These are phyloP conservation scores for Asterochloris erici DNA, from an alignment of 139 green algal species.

Conservation along the genomic window DNA sequence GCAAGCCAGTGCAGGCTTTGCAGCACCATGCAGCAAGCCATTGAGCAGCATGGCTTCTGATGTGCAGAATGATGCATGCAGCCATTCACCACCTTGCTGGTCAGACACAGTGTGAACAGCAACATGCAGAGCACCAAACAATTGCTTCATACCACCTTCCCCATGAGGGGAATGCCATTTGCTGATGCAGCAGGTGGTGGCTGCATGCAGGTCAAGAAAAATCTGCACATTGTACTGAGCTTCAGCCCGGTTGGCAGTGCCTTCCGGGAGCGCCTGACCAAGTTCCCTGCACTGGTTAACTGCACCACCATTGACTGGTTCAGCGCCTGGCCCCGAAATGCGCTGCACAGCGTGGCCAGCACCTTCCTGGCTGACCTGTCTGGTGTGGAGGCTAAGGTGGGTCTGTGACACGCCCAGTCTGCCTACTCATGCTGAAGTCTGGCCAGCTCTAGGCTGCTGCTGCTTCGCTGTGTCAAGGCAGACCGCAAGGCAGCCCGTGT, in stretches of 20 bases:
- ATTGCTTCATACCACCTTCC: too few relatives aligned
- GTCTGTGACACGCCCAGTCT: not conserved
- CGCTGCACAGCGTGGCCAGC: conserved; percentile 40
- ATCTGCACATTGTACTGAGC: conserved; percentile 80
- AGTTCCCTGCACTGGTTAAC: conserved; percentile 82
- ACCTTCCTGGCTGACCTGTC: conserved; percentile 57
- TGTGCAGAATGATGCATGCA: too few relatives aligned
- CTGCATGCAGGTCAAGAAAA: conserved; percentile 39
- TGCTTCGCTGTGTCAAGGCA: too few relatives aligned
- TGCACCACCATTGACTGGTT: conserved; percentile 89
- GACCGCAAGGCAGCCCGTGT: too few relatives aligned
- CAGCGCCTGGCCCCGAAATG: conserved; percentile 37
- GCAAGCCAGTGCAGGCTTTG: too few relatives aligned
- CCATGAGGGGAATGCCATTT: not conserved
- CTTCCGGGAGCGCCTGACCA: conserved; percentile 67
- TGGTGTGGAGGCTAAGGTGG: conserved; percentile 14
- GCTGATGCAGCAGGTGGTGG: not conserved
- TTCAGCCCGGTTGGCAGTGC: conserved; percentile 77
- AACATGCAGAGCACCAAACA: not conserved
- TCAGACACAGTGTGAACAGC: not conserved
- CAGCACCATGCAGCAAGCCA: too few relatives aligned
- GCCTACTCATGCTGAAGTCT: too few relatives aligned
- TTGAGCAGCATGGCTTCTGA: too few relatives aligned
- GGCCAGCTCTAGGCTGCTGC: not conserved
- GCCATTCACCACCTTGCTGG: not conserved